A percentile compares a stretch with the other conserved stretches of the same genome.
Conservation (phyloP, 1,284 basidiomycete genomes). For the Papiliotrema laurentii region DNA sequence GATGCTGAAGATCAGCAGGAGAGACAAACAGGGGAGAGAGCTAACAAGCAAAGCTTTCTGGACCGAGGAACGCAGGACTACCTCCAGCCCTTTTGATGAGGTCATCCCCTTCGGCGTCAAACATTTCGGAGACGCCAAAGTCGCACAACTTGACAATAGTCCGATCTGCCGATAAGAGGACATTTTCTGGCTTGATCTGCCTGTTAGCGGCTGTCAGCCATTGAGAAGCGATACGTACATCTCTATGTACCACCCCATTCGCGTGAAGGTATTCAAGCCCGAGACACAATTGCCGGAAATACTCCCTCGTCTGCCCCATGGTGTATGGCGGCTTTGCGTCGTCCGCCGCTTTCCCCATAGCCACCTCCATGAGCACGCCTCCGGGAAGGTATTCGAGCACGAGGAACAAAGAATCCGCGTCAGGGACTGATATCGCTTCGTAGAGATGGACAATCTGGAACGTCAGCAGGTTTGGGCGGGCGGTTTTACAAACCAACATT, state of each 20-base stretch:
- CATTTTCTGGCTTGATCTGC: slow-evolving; percentile 55
- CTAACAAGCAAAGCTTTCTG: slow-evolving; percentile 48
- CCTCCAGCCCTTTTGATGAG: slow-evolving; percentile 50
- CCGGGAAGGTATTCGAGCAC: slow-evolving; percentile 53
- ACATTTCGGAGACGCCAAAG: slow-evolving; percentile 58
- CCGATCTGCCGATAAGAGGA: slow-evolving; percentile 52
- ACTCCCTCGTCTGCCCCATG: slow-evolving; percentile 37
- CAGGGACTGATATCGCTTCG: slow-evolving; percentile 56
- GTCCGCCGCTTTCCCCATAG: slow-evolving; percentile 38
- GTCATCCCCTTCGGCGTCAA: slow-evolving; percentile 49
- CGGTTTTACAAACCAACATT: slow-evolving; percentile 28
- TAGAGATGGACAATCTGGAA: slow-evolving; percentile 52
- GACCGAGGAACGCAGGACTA: slow-evolving; percentile 57
- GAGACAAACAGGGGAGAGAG: too few species aligned
- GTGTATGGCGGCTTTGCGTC: slow-evolving; percentile 37
- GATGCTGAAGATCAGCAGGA: slow-evolving; percentile 8
- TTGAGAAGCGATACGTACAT: slow-evolving; percentile 30
- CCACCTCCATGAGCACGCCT: slow-evolving; percentile 53
- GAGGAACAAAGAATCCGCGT: slow-evolving; percentile 54
- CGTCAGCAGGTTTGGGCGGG: slow-evolving; percentile 11
- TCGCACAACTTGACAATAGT: slow-evolving; percentile 55
- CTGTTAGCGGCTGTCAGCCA: background rate
- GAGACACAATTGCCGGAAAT: slow-evolving; percentile 54
- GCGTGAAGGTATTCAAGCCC: slow-evolving; percentile 55
- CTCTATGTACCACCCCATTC: slow-evolving; percentile 54